Conservation (phyloP, 1,139 yeast species). For the Scheffersomyces lignicola region DNA sequence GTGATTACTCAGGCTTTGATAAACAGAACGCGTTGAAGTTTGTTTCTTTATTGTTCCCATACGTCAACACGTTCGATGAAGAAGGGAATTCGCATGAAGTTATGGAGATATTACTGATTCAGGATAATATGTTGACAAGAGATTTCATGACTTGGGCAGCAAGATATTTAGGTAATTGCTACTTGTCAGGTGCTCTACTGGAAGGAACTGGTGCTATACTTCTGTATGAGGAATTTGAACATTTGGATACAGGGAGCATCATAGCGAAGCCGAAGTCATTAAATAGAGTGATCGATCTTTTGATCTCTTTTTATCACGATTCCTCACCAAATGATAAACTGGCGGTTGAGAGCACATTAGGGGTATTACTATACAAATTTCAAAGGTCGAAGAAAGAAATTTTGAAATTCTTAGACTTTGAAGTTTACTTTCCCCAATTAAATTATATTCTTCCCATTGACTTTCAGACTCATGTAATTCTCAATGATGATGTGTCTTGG, state of each 20-base stretch:
- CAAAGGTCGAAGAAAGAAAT: conserved; percentile 15
- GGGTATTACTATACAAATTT: conserved; percentile 31
- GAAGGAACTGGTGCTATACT: neutral
- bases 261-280: conserved; percentile 12
- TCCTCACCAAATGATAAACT: conserved; percentile 18
- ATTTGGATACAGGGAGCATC: conserved; percentile 12
- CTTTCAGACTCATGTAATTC: conserved; percentile 31
- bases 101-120: conserved; percentile 20
- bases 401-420: conserved; percentile 18
- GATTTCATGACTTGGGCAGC: conserved; percentile 42
- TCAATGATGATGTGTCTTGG: conserved; percentile 24
- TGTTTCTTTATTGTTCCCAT: conserved; percentile 20
- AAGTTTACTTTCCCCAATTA: conserved; percentile 5
- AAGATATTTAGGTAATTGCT: conserved; percentile 41
- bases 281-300: conserved; percentile 14
- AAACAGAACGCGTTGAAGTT: conserved; percentile 11
- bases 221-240: conserved; percentile 5
- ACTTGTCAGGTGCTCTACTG: conserved; percentile 18
- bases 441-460: conserved; percentile 30
- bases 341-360: conserved; percentile 39
- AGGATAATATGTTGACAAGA: conserved; percentile 12
- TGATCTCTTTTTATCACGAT: conserved; percentile 11
- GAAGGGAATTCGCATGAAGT: conserved; percentile 14
- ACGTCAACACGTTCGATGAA: conserved; percentile 10
- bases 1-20: conserved; percentile 7